phyloP scores from a whole-genome alignment of 805 yeast species.

The Cyberlindnera maritima region DNA sequence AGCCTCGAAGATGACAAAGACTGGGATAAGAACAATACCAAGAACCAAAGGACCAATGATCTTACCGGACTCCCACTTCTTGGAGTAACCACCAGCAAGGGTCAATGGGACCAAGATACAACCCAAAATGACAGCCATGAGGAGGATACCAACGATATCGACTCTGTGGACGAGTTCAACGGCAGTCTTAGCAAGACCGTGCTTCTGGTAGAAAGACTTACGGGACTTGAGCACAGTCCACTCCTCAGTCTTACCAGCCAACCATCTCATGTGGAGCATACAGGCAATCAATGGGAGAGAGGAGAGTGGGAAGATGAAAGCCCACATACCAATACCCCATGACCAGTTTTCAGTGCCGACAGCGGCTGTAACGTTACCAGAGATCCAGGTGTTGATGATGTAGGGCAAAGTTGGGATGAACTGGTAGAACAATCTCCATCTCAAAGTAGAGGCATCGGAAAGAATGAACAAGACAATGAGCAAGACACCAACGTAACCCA shows the following conservation, averaged over 20 bases:
- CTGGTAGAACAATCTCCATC: conserved; percentile 66
- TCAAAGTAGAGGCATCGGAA: conserved; percentile 66
- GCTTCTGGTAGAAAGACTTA: conserved; percentile 36
- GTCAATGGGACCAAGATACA: conserved; percentile 72
- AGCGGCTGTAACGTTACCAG: conserved; percentile 52
- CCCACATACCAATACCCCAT: conserved; percentile 83
- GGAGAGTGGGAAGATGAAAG: conserved; percentile 66
- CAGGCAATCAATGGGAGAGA: conserved; percentile 58
- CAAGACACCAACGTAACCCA: conserved; percentile 64
- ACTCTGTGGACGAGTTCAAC: conserved; percentile 55
- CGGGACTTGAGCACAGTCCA: conserved; percentile 41
- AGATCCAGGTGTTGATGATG: conserved; percentile 75
- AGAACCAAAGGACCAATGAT: conserved; percentile 68
- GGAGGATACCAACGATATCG: conserved; percentile 61
- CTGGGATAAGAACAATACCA: conserved; percentile 60
- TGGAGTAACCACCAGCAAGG: conserved; percentile 60
- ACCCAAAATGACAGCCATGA: conserved; percentile 56
- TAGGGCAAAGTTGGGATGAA: conserved; percentile 70
- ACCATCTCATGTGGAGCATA: conserved; percentile 52
- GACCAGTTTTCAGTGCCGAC: conserved; percentile 45
- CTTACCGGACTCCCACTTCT: conserved; percentile 57
- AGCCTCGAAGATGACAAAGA: conserved; percentile 55
- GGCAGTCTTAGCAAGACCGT: conserved; percentile 33
- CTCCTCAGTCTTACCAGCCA: conserved; percentile 53
- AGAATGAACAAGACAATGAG: conserved; percentile 54